phyloP scores from a whole-genome alignment of 164 flowering plant species.

The Nymphaea thermarum region DNA sequence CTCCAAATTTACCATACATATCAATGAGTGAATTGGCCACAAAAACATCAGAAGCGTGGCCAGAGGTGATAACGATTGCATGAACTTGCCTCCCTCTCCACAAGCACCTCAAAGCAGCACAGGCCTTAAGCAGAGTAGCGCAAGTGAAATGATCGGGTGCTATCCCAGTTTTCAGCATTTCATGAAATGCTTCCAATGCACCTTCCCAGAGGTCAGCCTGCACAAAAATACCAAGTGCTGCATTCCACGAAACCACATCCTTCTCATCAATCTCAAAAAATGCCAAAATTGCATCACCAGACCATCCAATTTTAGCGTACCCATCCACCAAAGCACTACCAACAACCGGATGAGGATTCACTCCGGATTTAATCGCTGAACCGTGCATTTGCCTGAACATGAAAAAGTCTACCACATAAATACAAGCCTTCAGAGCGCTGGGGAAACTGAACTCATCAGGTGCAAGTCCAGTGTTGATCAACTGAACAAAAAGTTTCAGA shows the following conservation, averaged over 20 bases:
- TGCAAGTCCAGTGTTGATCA: constrained; percentile 3
- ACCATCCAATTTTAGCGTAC: constrained; percentile 8
- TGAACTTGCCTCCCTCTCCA: constrained; percentile 6
- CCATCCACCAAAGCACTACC: constrained; percentile 6
- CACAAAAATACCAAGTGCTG: constrained; percentile 5
- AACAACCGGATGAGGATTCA: constrained; percentile 5
- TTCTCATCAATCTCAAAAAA: constrained; percentile 6
- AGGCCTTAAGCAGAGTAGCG: constrained; percentile 3
- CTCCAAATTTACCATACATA: constrained; percentile 58
- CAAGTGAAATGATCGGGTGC: constrained; percentile 9
- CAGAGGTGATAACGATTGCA: constrained; percentile 1
- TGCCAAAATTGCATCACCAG: constrained; percentile 7
- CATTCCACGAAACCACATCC: constrained; percentile 8
- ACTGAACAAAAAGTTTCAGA: constrained; percentile 1
- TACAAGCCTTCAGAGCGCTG: constrained; percentile 4
- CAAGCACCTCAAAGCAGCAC: constrained; percentile 7
- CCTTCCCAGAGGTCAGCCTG: constrained; percentile 1
- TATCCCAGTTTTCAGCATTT: neutral
- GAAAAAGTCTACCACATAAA: neutral
- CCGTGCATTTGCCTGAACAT: constrained; percentile 7
- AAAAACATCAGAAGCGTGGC: constrained; percentile 4
- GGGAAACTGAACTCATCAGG: constrained; percentile 11
- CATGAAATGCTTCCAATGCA: constrained; percentile 5
- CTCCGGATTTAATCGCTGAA: constrained; percentile 2
- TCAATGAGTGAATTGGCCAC: constrained; percentile 56